Evolutionary conservation across 345 rosid genomes (phyloP).

Genomic region (Carallia pectinifolia): DNA sequence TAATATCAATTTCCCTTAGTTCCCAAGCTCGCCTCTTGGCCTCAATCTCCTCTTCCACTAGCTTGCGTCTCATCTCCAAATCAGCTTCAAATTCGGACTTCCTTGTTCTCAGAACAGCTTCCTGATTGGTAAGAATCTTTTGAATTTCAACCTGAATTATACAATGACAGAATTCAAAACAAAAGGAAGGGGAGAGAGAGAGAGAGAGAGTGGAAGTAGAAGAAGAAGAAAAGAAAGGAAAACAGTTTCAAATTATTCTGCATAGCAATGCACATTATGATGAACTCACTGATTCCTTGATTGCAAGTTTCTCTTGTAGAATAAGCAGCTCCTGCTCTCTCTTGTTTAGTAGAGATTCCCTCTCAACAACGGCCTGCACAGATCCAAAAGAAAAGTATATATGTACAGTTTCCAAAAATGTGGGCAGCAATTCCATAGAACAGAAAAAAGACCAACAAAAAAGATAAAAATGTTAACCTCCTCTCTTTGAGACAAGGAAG

Average conservation of each 20-base stretch:
- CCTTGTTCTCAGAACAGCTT: constrained; percentile 53
- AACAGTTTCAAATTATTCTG: background rate
- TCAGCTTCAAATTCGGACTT: constrained; percentile 74
- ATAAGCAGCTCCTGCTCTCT: constrained; percentile 73
- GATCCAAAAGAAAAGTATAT: constrained; percentile 14
- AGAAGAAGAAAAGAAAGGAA: background rate
- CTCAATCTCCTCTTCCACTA: constrained; percentile 83
- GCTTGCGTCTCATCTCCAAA: constrained; percentile 56
- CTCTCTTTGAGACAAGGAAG: constrained; percentile 63
- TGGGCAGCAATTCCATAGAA: background rate
- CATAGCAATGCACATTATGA: background rate
- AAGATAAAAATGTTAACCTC: constrained; percentile 48
- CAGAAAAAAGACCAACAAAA: background rate
- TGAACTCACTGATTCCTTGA: constrained; percentile 75
- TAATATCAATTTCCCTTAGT: constrained; percentile 78
- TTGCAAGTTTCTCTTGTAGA: constrained; percentile 64
- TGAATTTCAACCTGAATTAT: constrained; percentile 57
- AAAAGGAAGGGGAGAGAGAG: background rate
- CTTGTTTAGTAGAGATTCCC: constrained; percentile 57
- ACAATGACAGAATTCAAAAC: constrained; percentile 2
- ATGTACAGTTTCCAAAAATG: constrained; percentile 10
- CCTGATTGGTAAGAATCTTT: constrained; percentile 62
- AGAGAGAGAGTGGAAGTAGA: background rate
- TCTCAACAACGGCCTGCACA: constrained; percentile 52
- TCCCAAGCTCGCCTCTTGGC: constrained; percentile 88